These are phyloP conservation scores for Dioscorea alata DNA, from an alignment of 106 monocot species.

Conservation along the genomic window DNA sequence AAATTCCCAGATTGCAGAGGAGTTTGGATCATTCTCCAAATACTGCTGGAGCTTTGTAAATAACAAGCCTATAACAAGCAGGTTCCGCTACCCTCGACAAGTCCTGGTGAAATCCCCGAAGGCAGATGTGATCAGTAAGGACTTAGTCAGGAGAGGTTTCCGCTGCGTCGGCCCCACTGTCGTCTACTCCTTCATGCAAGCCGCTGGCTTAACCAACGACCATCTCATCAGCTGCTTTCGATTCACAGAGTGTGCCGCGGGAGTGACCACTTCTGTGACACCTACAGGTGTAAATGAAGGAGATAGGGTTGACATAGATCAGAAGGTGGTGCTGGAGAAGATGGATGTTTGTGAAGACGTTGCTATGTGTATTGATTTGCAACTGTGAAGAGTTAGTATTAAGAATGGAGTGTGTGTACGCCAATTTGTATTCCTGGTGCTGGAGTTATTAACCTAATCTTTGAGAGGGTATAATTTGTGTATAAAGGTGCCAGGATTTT, in stretches of 20 bases:
- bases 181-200: conserved; percentile 53
- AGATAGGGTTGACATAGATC: background rate
- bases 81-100: conserved; percentile 21
- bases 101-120: conserved; percentile 38
- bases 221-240: conserved; percentile 38
- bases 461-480: too few species aligned
- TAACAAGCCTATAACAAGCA: conserved; percentile 32
- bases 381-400: too few species aligned
- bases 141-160: conserved; percentile 37
- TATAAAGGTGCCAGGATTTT: too few species aligned
- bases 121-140: conserved; percentile 40
- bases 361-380: too few species aligned
- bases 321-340: too few species aligned
- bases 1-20: conserved; percentile 26
- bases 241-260: conserved; percentile 24
- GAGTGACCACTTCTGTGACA: background rate
- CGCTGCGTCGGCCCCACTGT: conserved; percentile 33
- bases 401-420: too few species aligned
- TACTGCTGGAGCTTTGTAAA: conserved; percentile 55
- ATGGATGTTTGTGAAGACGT: too few species aligned
- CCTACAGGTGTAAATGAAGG: background rate
- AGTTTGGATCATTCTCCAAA: conserved; percentile 44
- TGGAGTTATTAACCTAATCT: too few species aligned
- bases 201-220: conserved; percentile 42
- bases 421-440: too few species aligned